phyloP scores from a whole-genome alignment of 768 basidiomycete species.

The Boletus subcaerulescens region DNA sequence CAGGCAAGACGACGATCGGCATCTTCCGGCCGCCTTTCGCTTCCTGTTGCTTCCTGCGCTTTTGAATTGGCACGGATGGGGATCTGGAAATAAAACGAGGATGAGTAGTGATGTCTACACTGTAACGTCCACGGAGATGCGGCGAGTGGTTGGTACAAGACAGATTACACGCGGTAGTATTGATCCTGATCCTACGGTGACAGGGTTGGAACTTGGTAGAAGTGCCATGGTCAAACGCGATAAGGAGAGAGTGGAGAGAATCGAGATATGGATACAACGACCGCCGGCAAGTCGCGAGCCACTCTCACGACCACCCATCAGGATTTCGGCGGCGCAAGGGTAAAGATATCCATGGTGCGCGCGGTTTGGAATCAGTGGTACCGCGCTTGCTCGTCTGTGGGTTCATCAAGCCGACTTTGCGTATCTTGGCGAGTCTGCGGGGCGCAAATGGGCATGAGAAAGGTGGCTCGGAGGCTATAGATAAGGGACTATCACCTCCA shows the following conservation, averaged over 20 bases:
- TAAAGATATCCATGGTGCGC: constrained; percentile 35
- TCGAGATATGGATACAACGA: not conserved
- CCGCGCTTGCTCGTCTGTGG: constrained; percentile 17
- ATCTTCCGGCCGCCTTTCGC: constrained; percentile 1
- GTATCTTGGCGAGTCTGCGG: constrained; percentile 42
- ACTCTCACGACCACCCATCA: constrained; percentile 40
- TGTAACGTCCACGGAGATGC: constrained; percentile 14
- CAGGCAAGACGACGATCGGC: not conserved
- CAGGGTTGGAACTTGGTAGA: not conserved
- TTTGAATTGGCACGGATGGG: constrained; percentile 4
- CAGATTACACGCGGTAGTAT: constrained; percentile 3
- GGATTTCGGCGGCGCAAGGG: constrained; percentile 39
- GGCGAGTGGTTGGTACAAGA: constrained; percentile 1
- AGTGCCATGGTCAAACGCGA: constrained; percentile 2
- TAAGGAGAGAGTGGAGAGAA: constrained; percentile 6
- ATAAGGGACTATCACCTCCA: constrained; percentile 44
- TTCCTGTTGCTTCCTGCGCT: not conserved
- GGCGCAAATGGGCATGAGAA: constrained; percentile 6
- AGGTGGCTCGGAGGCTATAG: constrained; percentile 7
- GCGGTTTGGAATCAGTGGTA: constrained; percentile 12
- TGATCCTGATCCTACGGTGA: constrained; percentile 20
- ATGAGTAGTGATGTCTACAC: constrained; percentile 7
- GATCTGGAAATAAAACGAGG: constrained; percentile 7
- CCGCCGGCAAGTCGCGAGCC: constrained; percentile 5
- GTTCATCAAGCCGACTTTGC: constrained; percentile 42